Evolutionary conservation across 164 flowering plant species (phyloP), one percentile per base, ranked within the genome.

Genomic region (Houttuynia cordata): DNA sequence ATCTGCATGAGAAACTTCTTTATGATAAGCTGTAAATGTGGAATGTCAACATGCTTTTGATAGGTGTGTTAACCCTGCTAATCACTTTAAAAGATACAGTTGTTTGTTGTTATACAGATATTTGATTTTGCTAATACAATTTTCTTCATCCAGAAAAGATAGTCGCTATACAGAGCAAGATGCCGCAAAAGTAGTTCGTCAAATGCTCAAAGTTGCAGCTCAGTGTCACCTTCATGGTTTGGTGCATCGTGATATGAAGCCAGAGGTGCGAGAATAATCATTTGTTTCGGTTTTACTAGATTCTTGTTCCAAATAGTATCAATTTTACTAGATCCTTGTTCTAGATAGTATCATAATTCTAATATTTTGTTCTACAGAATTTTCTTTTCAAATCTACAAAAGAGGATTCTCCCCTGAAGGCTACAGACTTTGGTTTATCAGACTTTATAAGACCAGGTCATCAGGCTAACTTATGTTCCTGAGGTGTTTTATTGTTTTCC

Each of bases 221-320:
- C 73, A 88, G 75, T 94, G 99, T 74, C 99, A 94, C 71, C 75
- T 94, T 64, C 91, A 88, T 75, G 99, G 97, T 62, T 73, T 91
- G 67, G 99, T 94, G 51, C 99, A 94, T 73, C 95, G 99, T 39
- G 99, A 94, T 78, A 85, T 94, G 99, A 94, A 94, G 68, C 99
- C 99, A 8, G 99, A 94, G 97, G 99, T 94, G 8, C 12, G 49
- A 8, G 49, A 45, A 45, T 10, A 45, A 74, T 22, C 60, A n/a
- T 0, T 56, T 57, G 24, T n/a, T 59, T 21, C 10, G 9, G 14
- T 45, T 45, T 12, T 45, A 30, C 37, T 30, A 30, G 37, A 2
- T 30, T 30, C 6, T 2, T 30, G 37, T 30, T 30, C 2, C 6
- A 30, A 30, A 30, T 30, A 30, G 37, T 30, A 30, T 21, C 10